These are phyloP conservation scores for Eucalyptus microcorys DNA, from an alignment of 345 rosid species.

Conservation along the genomic window DNA sequence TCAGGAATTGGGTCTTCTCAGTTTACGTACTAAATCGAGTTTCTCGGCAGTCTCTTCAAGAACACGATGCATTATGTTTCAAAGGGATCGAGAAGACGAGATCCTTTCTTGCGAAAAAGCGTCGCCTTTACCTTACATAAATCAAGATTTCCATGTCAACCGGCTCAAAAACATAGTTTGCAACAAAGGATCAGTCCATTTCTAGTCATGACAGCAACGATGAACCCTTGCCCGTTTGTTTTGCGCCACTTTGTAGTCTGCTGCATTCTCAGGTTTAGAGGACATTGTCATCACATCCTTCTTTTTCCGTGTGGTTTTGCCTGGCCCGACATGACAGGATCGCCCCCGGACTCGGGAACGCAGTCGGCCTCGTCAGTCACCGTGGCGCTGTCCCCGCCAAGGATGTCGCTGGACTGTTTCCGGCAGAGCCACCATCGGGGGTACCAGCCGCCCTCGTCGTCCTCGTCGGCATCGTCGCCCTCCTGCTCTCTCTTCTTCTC, in stretches of 20 bases:
- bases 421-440: conserved; percentile 37
- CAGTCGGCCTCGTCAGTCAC: conserved; percentile 54
- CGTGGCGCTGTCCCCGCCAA: conserved; percentile 49
- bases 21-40: neutral
- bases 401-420: conserved; percentile 75
- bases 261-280: neutral
- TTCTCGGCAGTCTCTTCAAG: neutral
- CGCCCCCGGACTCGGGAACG: conserved; percentile 47
- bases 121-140: neutral
- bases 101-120: neutral
- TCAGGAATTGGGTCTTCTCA: neutral
- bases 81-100: neutral
- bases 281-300: neutral
- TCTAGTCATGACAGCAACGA: neutral
- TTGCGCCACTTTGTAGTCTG: neutral
- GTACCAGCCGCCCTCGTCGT: conserved; percentile 9
- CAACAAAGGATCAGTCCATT: neutral
- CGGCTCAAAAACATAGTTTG: neutral
- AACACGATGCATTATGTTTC: neutral
- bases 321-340: conserved; percentile 8
- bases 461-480: conserved; percentile 48
- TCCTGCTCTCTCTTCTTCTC: conserved; percentile 67
- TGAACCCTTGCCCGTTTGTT: neutral
- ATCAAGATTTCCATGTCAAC: neutral
- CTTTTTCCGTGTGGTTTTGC: neutral